Conservation (phyloP, 148 eudicot species). For the Salicornia ramosissima region DNA sequence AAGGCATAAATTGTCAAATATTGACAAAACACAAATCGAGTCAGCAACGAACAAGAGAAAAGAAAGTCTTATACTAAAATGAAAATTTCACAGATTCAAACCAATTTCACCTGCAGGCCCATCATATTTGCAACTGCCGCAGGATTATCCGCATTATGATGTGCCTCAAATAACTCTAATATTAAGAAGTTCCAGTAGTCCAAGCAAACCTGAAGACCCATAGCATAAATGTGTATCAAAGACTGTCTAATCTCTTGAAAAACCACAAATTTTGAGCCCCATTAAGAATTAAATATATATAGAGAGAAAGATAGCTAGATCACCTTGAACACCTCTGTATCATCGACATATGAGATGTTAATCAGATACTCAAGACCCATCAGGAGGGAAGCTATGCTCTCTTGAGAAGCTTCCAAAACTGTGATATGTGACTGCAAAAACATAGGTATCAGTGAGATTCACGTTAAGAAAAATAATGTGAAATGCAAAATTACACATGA, state of each 20-base stretch:
- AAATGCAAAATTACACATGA: not conserved
- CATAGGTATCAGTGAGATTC: not conserved
- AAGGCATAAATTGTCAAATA: not conserved
- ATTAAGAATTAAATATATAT: not conserved
- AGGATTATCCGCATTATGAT: slow-evolving; percentile 71
- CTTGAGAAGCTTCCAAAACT: slow-evolving; percentile 76
- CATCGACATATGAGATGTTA: slow-evolving; percentile 91
- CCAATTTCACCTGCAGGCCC: slow-evolving; percentile 65
- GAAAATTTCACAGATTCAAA: not conserved
- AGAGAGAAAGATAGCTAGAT: not conserved
- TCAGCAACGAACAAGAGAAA: not conserved
- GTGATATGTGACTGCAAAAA: slow-evolving; percentile 77
- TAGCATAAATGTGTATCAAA: not conserved
- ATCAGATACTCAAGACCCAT: slow-evolving; percentile 89
- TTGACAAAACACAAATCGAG: not conserved
- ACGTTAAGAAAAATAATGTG: not conserved
- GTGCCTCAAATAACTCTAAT: slow-evolving; percentile 74
- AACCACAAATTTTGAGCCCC: not conserved
- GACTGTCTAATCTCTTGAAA: not conserved
- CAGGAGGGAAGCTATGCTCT: slow-evolving; percentile 61
- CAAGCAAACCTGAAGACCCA: slow-evolving; percentile 72
- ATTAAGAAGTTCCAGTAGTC: slow-evolving; percentile 96
- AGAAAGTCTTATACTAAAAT: not conserved
- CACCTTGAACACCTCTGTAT: slow-evolving; percentile 98
- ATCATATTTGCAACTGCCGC: slow-evolving; percentile 70